Base-by-base conservation (phyloP, 345 rosid genomes). In the Acer saccharum region DNA sequence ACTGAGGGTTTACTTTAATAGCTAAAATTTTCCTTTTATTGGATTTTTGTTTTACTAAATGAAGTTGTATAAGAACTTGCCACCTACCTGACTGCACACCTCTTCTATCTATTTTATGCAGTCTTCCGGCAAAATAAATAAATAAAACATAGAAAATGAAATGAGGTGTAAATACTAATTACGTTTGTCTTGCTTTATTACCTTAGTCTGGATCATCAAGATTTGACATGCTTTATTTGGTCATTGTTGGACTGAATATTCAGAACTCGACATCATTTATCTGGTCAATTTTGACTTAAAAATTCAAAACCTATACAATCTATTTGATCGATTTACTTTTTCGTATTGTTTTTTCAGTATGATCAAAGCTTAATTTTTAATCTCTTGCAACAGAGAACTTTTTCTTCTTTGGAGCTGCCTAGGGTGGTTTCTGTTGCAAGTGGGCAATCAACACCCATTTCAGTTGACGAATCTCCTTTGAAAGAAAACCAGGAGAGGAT, bases 401-500 rank as follows among this genome's bases (percentile, higher is more conserved):
- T 97, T 76, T 94, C 98, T 76, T 97, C 98, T 76, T 85, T 94
- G 89, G 97, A 91, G 92, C 84, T 97, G 78, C 97, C 99, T 68
- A 82, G 90, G 85, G 87, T 93, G 80, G 88, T 93, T 69, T 83
- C 98, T 48, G 68, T 87, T 70, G 87, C 93, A 79, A 88, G 91
- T 84, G 90, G 85, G 65, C 77, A 85, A 52, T 82, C 92, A 68
- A 72, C 81, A 18, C 83, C 90, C 70, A 67, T 81, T 65, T 84
- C 85, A 65, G 83, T 46, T 57, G 84, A 78, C 41, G 90, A 80
- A 74, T 84, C 90, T 72, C 54, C 84, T 64, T 71, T 86, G 68
- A 82, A 60, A 79, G 91, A 84, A 73, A 84, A 77, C 76, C 90
- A 78, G 71, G 88, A 81, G 74, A 83, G 82, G 80, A 78, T 64